These are phyloP conservation scores for Fragosphaeria purpurea DNA, from an alignment of 2,329 filamentous ascomycete genomes.

Conservation along the genomic window DNA sequence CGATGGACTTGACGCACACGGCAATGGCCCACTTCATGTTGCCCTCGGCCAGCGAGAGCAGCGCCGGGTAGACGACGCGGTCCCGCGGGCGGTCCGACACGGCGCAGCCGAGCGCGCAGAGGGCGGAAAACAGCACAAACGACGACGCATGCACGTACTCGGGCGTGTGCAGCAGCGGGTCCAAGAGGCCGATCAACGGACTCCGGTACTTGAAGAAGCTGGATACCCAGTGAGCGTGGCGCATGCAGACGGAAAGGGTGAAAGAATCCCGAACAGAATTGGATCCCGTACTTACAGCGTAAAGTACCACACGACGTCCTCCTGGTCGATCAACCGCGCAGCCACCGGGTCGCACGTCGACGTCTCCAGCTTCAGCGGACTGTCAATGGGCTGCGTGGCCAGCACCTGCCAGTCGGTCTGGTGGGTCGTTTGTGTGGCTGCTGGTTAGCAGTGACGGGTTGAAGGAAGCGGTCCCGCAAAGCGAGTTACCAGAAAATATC, in stretches of 20 bases:
- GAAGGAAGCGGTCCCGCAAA: too few species aligned
- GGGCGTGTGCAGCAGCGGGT: slow-evolving; percentile 16
- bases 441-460: not conserved
- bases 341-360: slow-evolving; percentile 15
- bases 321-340: slow-evolving; percentile 14
- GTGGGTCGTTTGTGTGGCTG: slow-evolving; percentile 10
- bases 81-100: slow-evolving; percentile 17
- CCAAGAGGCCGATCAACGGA: slow-evolving; percentile 16
- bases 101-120: slow-evolving; percentile 18
- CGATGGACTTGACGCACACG: slow-evolving; percentile 16
- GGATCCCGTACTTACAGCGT: slow-evolving; percentile 3
- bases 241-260: too few species aligned
- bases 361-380: slow-evolving; percentile 15
- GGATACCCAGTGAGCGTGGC: too few species aligned
- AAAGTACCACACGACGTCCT: slow-evolving; percentile 14
- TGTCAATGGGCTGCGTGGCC: slow-evolving; percentile 12
- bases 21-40: slow-evolving; percentile 19
- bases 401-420: slow-evolving; percentile 17
- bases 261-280: not conserved
- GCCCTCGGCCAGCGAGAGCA: slow-evolving; percentile 15
- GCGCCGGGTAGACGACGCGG: slow-evolving; percentile 14
- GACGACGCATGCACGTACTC: slow-evolving; percentile 15
- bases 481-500: too few species aligned
- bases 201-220: slow-evolving; percentile 17
- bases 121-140: slow-evolving; percentile 17